Base-by-base conservation (phyloP, 805 yeast species). In the Dipodascopsis tothii region DNA sequence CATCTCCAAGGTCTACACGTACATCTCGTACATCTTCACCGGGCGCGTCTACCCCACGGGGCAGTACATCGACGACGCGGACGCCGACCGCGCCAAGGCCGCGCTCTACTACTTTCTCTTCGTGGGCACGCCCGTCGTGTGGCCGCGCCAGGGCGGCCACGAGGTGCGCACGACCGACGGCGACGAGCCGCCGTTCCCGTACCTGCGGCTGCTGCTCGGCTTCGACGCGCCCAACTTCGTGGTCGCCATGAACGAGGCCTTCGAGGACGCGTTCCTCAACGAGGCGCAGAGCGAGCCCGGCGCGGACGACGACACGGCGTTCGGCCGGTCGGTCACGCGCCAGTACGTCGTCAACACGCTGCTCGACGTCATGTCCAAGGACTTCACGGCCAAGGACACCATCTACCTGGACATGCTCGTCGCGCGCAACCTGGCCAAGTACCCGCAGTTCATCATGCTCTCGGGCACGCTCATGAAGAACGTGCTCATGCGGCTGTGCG, bases 41-140 rank as follows among this genome's bases (percentile, higher is more conserved):
- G 94, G 94, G 0, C 68, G 92, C 43, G 81, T 80, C 46, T 90
- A 80, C 59, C 96, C 96, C 0, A 78, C 82, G 1, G 83, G 82
- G 36, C 62, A 66, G 22, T 60, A 61, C 17, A 67, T 81, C 19
- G 65, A 60, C 3, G 57, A 52, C 3, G 51, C 58, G 3, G 62
- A 61, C n/a, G 58, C 60, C 1, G 40, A 56, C 1, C 46, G 58
- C 2, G 78, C 80, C 0, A 81, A 82, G 54, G 46, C 67, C 20
- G 62, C 67, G 11, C 54, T 84, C 0, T 80, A 80, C 48, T 69
- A 71, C 40, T 63, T 78, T 6, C 56, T 85, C 3, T 80, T 87
- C 59, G 74, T 75, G 45, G 84, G 81, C 3, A 42, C 56, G 18
- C 39, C 43, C 3, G 36, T 78, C 1, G 53, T 60, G 4, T 72